Conservation (phyloP, 306 rosid species). For the Bauhinia variegata region DNA sequence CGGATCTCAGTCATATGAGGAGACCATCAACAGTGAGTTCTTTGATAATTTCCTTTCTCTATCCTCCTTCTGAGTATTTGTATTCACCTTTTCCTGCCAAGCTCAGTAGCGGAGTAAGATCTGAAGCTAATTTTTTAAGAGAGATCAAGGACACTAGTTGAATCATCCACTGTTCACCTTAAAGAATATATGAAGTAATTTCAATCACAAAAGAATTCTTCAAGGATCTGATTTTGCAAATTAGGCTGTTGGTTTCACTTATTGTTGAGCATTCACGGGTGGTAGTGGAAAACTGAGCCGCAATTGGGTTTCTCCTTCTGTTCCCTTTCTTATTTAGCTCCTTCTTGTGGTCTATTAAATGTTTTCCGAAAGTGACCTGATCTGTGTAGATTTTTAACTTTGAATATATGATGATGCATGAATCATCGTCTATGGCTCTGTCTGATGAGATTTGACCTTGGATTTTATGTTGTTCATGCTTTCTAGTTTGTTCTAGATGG, state of each 20-base stretch:
- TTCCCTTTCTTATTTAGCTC: background rate
- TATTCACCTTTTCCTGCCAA: slow-evolving; percentile 14
- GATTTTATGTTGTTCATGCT: slow-evolving; percentile 6
- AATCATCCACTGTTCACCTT: slow-evolving; percentile 23
- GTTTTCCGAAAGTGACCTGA: slow-evolving; percentile 34
- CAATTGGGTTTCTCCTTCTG: slow-evolving; percentile 6
- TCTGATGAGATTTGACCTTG: slow-evolving; percentile 29
- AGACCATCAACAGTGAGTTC: slow-evolving; percentile 59
- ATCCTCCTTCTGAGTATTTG: slow-evolving; percentile 10
- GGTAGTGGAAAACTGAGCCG: slow-evolving; percentile 16
- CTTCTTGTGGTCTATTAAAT: slow-evolving; percentile 18
- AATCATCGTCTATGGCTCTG: background rate
- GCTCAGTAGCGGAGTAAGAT: slow-evolving; percentile 36
- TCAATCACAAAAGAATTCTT: background rate
- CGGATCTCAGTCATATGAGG: slow-evolving; percentile 73
- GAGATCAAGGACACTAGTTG: slow-evolving; percentile 24
- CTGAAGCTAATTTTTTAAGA: slow-evolving; percentile 6
- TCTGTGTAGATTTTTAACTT: slow-evolving; percentile 27
- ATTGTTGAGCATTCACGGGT: background rate
- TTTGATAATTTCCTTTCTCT: slow-evolving; percentile 20
- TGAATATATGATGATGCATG: slow-evolving; percentile 9
- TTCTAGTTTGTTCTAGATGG: background rate
- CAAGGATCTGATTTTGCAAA: slow-evolving; percentile 26
- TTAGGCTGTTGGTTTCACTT: background rate
- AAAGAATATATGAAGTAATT: background rate